Conservation (phyloP, 176 grass and related monocot genomes). For the Hordeum vulgare region DNA sequence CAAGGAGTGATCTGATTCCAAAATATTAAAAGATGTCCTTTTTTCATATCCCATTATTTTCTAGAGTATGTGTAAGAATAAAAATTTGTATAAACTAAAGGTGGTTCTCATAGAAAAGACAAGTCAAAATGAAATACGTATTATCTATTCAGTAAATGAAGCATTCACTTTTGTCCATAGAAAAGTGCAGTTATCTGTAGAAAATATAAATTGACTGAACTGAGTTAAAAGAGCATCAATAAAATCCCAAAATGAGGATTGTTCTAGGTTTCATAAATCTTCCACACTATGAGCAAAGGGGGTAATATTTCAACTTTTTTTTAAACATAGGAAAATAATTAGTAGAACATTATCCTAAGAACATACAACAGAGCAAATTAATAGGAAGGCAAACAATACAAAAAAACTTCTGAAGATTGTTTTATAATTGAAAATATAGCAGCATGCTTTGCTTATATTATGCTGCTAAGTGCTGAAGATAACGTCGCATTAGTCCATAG, state of each 20-base stretch:
- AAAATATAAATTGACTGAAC: neutral
- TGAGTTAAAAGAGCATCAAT: neutral
- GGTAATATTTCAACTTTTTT: neutral
- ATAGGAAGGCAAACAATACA: neutral
- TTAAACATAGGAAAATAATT: neutral
- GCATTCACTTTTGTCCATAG: neutral
- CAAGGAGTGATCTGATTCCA: too few species aligned
- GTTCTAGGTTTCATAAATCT: neutral
- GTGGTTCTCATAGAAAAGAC: neutral
- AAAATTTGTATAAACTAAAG: too few species aligned
- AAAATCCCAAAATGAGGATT: neutral
- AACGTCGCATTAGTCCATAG: too few species aligned
- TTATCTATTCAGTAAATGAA: too few species aligned
- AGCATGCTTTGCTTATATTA: too few species aligned
- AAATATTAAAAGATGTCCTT: too few species aligned
- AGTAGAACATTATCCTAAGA: neutral
- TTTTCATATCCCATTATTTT: too few species aligned
- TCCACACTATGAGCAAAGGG: neutral
- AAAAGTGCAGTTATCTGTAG: neutral
- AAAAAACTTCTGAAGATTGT: neutral
- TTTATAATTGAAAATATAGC: too few species aligned
- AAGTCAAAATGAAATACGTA: neutral
- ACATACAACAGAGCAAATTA: neutral
- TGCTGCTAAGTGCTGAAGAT: too few species aligned
- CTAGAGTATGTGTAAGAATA: too few species aligned